phyloP scores from a whole-genome alignment of 768 basidiomycete genomes.

The Pisolithus albus region DNA sequence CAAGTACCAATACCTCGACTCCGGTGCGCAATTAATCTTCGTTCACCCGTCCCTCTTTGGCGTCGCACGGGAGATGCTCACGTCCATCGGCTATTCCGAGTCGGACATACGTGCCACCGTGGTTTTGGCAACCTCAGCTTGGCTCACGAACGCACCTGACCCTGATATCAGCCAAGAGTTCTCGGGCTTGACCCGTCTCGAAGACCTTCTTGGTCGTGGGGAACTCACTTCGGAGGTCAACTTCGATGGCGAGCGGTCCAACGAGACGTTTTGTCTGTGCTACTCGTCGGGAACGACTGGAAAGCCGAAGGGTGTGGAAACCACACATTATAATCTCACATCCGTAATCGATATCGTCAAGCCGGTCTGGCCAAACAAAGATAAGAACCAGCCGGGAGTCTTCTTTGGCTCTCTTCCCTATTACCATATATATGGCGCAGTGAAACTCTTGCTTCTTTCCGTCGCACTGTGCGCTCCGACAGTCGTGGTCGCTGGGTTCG shows the following conservation, averaged over 20 bases:
- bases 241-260: slow-evolving; percentile 43
- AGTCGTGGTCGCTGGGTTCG: slow-evolving; percentile 62
- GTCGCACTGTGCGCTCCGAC: slow-evolving; percentile 43
- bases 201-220: slow-evolving; percentile 47
- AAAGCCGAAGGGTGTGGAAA: slow-evolving; percentile 68
- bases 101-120: slow-evolving; percentile 47
- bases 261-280: slow-evolving; percentile 60
- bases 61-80: slow-evolving; percentile 52
- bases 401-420: slow-evolving; percentile 62
- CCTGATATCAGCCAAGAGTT: slow-evolving; percentile 25
- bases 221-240: slow-evolving; percentile 45
- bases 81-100: slow-evolving; percentile 38
- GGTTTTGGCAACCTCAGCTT: slow-evolving; percentile 47
- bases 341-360: slow-evolving; percentile 48
- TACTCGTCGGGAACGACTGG: slow-evolving; percentile 71
- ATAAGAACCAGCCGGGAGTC: slow-evolving; percentile 33
- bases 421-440: slow-evolving; percentile 48
- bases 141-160: slow-evolving; percentile 32
- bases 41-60: slow-evolving; percentile 55
- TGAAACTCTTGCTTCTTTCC: slow-evolving; percentile 58
- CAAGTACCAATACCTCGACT: slow-evolving; percentile 63
- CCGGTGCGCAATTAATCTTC: slow-evolving; percentile 56
- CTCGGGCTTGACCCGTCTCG: slow-evolving; percentile 32
- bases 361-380: slow-evolving; percentile 33
- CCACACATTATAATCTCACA: slow-evolving; percentile 63